phyloP scores from a whole-genome alignment of 1,139 yeast genomes.

The Pneumocystis canis region DNA sequence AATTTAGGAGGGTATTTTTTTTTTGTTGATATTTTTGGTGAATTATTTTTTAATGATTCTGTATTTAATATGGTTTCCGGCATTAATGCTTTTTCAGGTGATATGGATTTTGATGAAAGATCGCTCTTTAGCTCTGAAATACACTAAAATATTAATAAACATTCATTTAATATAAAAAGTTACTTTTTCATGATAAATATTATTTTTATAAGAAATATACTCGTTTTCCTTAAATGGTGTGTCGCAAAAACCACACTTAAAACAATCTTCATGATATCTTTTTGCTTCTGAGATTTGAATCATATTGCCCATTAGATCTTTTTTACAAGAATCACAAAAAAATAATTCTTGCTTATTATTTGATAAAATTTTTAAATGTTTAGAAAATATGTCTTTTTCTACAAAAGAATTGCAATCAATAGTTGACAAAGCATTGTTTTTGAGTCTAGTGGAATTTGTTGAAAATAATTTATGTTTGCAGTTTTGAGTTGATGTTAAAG shows the following conservation, averaged over 20 bases:
- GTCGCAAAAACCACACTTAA: not conserved
- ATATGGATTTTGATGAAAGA: not conserved
- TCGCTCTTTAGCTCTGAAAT: not conserved
- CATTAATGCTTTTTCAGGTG: not conserved
- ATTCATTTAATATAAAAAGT: not conserved
- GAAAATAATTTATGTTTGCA: not conserved
- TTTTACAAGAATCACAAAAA: not conserved
- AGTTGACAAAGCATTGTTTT: not conserved
- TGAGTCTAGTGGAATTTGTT: not conserved
- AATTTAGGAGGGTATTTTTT: not conserved
- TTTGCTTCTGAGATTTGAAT: not conserved
- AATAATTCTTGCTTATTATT: not conserved
- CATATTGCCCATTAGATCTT: not conserved
- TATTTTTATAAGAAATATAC: not conserved
- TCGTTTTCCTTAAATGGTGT: not conserved
- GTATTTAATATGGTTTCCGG: not conserved
- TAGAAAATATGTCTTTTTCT: not conserved
- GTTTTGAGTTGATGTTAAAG: not conserved
- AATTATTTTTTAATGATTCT: not conserved
- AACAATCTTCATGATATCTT: not conserved
- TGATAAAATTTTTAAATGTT: not conserved
- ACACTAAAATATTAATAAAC: not conserved
- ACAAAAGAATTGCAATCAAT: not conserved
- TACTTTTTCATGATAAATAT: not conserved
- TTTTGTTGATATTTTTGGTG: not conserved